Evolutionary conservation across 169 alveolate species (phyloP).

Genomic region (Theileria luwenshuni): DNA sequence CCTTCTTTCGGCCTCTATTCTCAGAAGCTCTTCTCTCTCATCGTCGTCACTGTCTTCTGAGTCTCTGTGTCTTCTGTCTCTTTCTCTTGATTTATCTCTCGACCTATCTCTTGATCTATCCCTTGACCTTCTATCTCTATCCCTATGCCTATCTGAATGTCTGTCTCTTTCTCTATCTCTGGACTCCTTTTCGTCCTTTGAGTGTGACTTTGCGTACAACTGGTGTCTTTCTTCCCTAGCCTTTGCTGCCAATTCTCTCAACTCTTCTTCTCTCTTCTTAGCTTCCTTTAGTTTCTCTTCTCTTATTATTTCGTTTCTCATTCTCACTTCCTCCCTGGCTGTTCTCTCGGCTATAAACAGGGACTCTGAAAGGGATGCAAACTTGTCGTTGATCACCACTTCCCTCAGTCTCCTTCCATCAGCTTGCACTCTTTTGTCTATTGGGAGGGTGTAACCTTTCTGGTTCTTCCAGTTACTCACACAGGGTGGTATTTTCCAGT

Average conservation of each 20-base stretch:
- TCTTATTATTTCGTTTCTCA: constrained; percentile 88
- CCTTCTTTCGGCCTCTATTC: constrained; percentile 74
- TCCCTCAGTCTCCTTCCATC: constrained; percentile 94
- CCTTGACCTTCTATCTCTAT: constrained; percentile 55
- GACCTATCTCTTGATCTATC: neutral
- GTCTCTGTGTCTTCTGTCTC: neutral
- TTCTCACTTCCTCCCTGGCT: constrained; percentile 95
- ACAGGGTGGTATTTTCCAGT: constrained; percentile 98
- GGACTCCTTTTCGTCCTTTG: constrained; percentile 2
- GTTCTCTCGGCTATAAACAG: constrained; percentile 93
- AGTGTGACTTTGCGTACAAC: constrained; percentile 17
- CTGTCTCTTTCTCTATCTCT: constrained; percentile 78
- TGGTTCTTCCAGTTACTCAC: constrained; percentile 97
- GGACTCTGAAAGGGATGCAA: constrained; percentile 92
- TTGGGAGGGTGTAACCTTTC: constrained; percentile 96
- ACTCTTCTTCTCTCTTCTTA: constrained; percentile 89
- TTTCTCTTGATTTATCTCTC: neutral
- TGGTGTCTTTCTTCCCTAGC: constrained; percentile 85
- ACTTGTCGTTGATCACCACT: constrained; percentile 90
- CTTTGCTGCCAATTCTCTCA: constrained; percentile 88
- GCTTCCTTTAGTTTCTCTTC: constrained; percentile 87
- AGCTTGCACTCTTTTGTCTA: constrained; percentile 96
- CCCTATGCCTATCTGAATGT: constrained; percentile 70
- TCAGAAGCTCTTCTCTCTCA: constrained; percentile 37
- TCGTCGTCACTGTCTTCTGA: constrained; percentile 31